Base-by-base conservation (phyloP, 2,329 filamentous ascomycete genomes). In the Fusarium keratoplasticum region DNA sequence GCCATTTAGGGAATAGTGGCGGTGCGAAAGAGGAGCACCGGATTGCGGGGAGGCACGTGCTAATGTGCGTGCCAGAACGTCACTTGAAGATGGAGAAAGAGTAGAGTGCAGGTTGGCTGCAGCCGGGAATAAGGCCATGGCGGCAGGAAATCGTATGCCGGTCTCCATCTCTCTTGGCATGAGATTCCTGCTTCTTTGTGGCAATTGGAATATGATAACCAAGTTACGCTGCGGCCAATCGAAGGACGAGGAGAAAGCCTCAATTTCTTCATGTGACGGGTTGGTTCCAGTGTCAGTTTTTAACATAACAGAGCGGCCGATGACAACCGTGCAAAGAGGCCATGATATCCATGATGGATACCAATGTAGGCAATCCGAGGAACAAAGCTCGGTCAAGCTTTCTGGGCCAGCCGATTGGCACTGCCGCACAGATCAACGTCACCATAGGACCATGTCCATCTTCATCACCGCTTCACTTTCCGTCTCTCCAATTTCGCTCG, bases 201-300 rank as follows among this genome's bases (percentile, higher is more conserved):
- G 16, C 4, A 11, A 40, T 58, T 36, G 27, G 11, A 60, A n/a
- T 27, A 57, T 36, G 40, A 47, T 18, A 18, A 36, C 35, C 33
- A 18, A 25, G 20, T 47, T 71, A 73, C 71, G 66, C 55, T 54
- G 22, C 29, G 33, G 35, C 71, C 71, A 73, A 71, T 74, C 33
- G 61, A 16, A 40, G 59, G 27, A 33, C 20, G 18, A 35, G n/a
- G 9, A 38, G 44, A 44, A 35, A 50, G 29, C 8, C 59, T 36
- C 60, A 38, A 31, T 54, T 20, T 22, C 57, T 42, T 60, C 7
- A 60, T 16, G 57, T 38, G 57, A 31, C 20, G 38, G 16, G 33
- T 42, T 13, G 11, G 20, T 16, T n/a, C 18, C 18, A 7, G 36
- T 29, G 55, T 58, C 10, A 27, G 20, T 57, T 16, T 20, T 58